Conservation (phyloP, 2,329 filamentous ascomycete genomes). For the Orbilia javanica region DNA sequence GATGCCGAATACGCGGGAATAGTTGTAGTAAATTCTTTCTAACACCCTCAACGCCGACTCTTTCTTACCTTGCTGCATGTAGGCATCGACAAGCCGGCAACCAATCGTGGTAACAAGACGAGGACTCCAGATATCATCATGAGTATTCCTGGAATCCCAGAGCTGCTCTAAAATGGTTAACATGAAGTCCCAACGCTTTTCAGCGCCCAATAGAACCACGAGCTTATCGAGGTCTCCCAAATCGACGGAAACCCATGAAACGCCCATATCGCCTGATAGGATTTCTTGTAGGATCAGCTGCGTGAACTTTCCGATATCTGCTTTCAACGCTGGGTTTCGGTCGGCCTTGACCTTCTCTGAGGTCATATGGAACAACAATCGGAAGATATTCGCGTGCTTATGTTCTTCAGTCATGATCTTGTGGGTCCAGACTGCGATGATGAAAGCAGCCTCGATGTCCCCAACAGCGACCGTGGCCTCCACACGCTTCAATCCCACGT, state of each 20-base stretch:
- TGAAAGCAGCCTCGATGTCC: slow-evolving; percentile 44
- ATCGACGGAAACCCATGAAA: slow-evolving; percentile 49
- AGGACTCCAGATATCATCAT: slow-evolving; percentile 46
- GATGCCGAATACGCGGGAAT: slow-evolving; percentile 38
- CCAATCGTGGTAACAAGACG: slow-evolving; percentile 41
- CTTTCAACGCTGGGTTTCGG: slow-evolving; percentile 21
- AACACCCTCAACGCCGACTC: slow-evolving; percentile 37
- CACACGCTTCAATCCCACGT: slow-evolving; percentile 40
- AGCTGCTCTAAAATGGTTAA: slow-evolving; percentile 42
- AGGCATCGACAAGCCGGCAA: slow-evolving; percentile 41
- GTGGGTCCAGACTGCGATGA: slow-evolving; percentile 50
- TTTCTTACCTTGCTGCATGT: slow-evolving; percentile 46
- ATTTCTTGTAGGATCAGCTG: slow-evolving; percentile 49
- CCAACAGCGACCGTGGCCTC: slow-evolving; percentile 31
- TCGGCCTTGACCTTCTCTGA: slow-evolving; percentile 36
- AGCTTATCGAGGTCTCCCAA: slow-evolving; percentile 37
- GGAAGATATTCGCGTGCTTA: slow-evolving; percentile 38
- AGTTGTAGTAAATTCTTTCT: slow-evolving; percentile 48
- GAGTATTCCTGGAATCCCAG: slow-evolving; percentile 44
- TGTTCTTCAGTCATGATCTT: slow-evolving; percentile 42
- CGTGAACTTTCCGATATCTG: slow-evolving; percentile 42
- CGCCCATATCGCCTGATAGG: slow-evolving; percentile 29
- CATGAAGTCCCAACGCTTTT: slow-evolving; percentile 47
- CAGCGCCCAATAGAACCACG: slow-evolving; percentile 17
- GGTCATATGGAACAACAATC: slow-evolving; percentile 49